phyloP scores from a whole-genome alignment of 805 yeast genomes.

The Ogataea thermomethanolica region DNA sequence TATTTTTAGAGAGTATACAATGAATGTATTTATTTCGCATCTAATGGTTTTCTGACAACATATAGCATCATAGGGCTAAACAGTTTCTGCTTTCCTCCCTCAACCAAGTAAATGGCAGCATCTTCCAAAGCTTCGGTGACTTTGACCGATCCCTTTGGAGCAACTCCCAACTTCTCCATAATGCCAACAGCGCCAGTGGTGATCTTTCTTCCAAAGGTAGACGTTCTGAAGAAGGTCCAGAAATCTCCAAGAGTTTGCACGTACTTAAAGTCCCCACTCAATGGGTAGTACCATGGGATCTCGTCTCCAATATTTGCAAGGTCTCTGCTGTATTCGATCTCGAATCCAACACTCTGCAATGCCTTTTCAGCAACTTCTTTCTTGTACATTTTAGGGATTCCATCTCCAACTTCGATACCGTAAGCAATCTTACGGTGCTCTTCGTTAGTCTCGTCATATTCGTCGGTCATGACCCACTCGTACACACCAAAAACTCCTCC shows the following conservation, averaged over 20 bases:
- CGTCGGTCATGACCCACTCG: constrained; percentile 99
- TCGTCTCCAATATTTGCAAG: constrained; percentile 79
- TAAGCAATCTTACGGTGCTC: constrained; percentile 93
- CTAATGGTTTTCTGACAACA: constrained; percentile 76
- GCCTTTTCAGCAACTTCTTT: constrained; percentile 86
- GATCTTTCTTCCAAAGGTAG: constrained; percentile 76
- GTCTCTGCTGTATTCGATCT: constrained; percentile 70
- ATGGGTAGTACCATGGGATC: constrained; percentile 97
- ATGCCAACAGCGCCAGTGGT: constrained; percentile 77
- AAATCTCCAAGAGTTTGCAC: constrained; percentile 76
- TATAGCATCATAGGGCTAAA: constrained; percentile 98
- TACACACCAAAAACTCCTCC: constrained; percentile 98
- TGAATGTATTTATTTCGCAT: constrained; percentile 9
- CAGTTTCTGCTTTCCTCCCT: constrained; percentile 84
- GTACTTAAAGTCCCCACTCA: constrained; percentile 90
- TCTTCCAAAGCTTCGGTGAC: constrained; percentile 93
- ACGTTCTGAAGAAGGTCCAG: constrained; percentile 84
- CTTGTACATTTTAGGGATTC: constrained; percentile 95
- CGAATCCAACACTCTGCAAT: constrained; percentile 81
- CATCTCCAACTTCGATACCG: constrained; percentile 98
- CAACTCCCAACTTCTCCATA: constrained; percentile 82
- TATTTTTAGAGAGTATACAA: background rate
- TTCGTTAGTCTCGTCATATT: constrained; percentile 78
- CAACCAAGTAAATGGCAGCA: constrained; percentile 93
- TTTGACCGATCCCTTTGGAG: constrained; percentile 88